These are phyloP conservation scores for Mycena capillaripes DNA, from an alignment of 768 basidiomycete species.

Conservation along the genomic window DNA sequence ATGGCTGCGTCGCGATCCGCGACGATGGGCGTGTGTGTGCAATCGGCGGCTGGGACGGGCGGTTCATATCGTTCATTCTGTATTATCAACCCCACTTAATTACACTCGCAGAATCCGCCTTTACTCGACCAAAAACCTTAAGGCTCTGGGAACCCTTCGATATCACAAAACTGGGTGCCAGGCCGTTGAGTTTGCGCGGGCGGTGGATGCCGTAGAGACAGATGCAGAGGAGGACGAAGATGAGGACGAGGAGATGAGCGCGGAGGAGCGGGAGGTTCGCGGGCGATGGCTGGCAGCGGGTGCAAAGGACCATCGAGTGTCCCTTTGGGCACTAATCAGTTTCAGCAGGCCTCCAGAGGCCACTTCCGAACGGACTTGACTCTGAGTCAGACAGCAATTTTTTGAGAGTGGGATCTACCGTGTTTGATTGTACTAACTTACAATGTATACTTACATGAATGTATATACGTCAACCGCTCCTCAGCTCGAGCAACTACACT, in stretches of 20 bases:
- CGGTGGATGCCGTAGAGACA: conserved; percentile 38
- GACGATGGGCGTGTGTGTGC: conserved; percentile 86
- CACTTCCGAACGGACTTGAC: too few species aligned
- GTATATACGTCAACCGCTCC: background rate
- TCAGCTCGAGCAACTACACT: conserved; percentile 94
- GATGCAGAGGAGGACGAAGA: conserved; percentile 42
- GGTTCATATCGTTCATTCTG: conserved; percentile 61
- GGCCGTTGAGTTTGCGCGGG: conserved; percentile 76
- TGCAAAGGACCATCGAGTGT: conserved; percentile 77
- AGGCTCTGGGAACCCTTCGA: conserved; percentile 84
- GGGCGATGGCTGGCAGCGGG: conserved; percentile 76
- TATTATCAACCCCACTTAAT: background rate
- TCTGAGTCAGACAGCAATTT: too few species aligned
- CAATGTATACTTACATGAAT: too few species aligned
- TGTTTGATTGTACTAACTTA: too few species aligned
- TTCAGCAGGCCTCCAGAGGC: conserved; percentile 51
- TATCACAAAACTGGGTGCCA: conserved; percentile 89
- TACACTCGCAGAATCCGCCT: conserved; percentile 73
- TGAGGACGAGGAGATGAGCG: conserved; percentile 68
- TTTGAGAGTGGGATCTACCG: too few species aligned
- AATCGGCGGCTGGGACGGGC: conserved; percentile 95
- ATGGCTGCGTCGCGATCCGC: conserved; percentile 80
- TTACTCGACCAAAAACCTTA: conserved; percentile 85
- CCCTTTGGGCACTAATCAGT: conserved; percentile 77
- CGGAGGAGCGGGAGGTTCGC: conserved; percentile 58